Conservation (phyloP, 306 rosid species). For the Mimosa pudica region DNA sequence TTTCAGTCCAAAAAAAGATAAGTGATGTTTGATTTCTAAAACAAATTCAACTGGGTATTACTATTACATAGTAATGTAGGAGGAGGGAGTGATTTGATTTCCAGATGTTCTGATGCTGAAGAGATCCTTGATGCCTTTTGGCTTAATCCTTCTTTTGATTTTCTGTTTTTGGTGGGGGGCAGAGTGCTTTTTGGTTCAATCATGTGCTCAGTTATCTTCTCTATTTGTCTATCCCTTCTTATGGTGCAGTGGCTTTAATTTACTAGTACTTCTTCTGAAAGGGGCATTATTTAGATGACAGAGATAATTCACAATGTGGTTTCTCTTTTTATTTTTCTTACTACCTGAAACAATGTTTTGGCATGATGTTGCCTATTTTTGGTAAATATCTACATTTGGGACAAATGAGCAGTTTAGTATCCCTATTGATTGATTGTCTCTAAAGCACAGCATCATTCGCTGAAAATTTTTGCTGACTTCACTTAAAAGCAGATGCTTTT, state of each 20-base stretch:
- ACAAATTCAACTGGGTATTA: too few species aligned
- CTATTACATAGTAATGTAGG: too few species aligned
- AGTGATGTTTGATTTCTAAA: too few species aligned
- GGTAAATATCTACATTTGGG: constrained; percentile 36
- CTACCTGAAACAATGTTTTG: constrained; percentile 38
- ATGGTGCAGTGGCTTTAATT: constrained; percentile 38
- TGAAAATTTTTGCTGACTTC: constrained; percentile 34
- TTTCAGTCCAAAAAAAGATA: too few species aligned
- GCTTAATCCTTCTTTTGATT: constrained; percentile 21
- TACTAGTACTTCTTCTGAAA: constrained; percentile 6
- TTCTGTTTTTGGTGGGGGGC: neutral
- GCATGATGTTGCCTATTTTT: constrained; percentile 51
- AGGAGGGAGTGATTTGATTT: too few species aligned
- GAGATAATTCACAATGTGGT: constrained; percentile 32
- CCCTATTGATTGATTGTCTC: constrained; percentile 28
- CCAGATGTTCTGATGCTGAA: constrained; percentile 16
- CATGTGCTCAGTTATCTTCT: constrained; percentile 28
- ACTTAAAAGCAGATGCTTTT: constrained; percentile 40
- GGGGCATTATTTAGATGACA: constrained; percentile 14
- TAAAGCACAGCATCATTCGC: constrained; percentile 44
- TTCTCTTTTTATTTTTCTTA: neutral
- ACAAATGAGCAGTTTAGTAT: constrained; percentile 27
- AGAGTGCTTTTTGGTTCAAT: constrained; percentile 18
- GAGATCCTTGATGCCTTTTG: constrained; percentile 20
- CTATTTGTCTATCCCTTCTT: constrained; percentile 18